These are phyloP conservation scores for Ceratocystis cubensis DNA, from an alignment of 2,329 filamentous ascomycete species.

Conservation along the genomic window DNA sequence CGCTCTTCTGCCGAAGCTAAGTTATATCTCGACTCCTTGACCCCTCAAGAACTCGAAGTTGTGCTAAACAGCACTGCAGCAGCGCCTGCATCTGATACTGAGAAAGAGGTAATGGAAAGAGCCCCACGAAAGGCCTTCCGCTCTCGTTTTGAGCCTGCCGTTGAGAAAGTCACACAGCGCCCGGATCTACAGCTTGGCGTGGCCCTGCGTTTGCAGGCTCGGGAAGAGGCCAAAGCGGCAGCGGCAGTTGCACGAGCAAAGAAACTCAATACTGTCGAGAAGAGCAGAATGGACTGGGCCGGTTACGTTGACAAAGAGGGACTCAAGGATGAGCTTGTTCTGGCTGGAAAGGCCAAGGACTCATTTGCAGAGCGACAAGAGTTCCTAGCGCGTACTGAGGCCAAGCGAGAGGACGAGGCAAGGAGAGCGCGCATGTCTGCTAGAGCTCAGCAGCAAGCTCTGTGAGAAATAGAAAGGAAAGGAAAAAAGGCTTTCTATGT, in stretches of 20 bases:
- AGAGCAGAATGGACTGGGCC: conserved; percentile 62
- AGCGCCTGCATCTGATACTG: conserved; percentile 21
- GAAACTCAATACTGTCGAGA: conserved; percentile 59
- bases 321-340: conserved; percentile 54
- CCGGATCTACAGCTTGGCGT: conserved; percentile 48
- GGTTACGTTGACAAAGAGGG: conserved; percentile 60
- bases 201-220: conserved; percentile 36
- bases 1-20: conserved; percentile 53
- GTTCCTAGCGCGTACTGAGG: conserved; percentile 53
- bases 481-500: background rate
- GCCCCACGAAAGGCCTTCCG: conserved; percentile 44
- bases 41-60: conserved; percentile 23
- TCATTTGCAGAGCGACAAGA: conserved; percentile 51
- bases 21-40: conserved; percentile 40
- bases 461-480: background rate
- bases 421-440: conserved; percentile 39
- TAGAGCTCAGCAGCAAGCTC: conserved; percentile 18
- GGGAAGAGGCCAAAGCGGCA: conserved; percentile 36
- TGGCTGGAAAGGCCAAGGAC: conserved; percentile 52
- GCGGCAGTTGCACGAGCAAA: conserved; percentile 27
- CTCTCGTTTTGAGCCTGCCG: conserved; percentile 49
- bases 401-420: conserved; percentile 48
- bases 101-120: conserved; percentile 26
- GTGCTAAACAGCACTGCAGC: conserved; percentile 8
- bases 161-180: conserved; percentile 35